Base-by-base conservation (phyloP, 352 stramenopile species). In the Globisporangium nodosum region DNA sequence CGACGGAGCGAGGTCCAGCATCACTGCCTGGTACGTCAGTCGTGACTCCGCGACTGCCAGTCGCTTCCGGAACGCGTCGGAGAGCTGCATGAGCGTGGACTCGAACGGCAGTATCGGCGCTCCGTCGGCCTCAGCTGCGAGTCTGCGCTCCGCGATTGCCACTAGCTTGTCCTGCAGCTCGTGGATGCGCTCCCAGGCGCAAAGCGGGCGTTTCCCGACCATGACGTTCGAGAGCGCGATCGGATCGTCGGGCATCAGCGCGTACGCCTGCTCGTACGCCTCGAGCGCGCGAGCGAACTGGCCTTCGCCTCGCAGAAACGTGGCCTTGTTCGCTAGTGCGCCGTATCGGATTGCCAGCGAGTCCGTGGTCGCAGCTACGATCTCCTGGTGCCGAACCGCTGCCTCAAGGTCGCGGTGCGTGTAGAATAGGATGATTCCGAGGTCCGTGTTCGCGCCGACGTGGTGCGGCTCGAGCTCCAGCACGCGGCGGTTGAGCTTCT, bases 281-380 rank as follows among this genome's bases (percentile, higher is more conserved):
- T 78, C 55, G 1, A 94, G 55, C 7, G 86, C 82, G 0, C 66
- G 58, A 11, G 66, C 50, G 1, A 80, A 54, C 13, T 68, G 47
- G 1, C 74, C 74, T 2, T 56, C 60, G 39, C 87, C 75, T 20
- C 79, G 85, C 15, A 91, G 61, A 49, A 91, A 91, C 9, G 84
- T 60, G 0, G 71, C 85, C 58, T 90, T 93, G 66, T 95, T 95
- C 68, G 84, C 69, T 21, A 91, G 62, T 4, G 74, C 80, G 0
- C 63, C 58, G 12, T 78, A 24, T 16, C 70, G 63, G 13, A 63
- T 50, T 0, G 31, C 9, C 0, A 27, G 49, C 3, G 58, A 68
- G 18, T 56, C 53, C 0, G 69, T 42, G 11, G 49, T 49, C 8
- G 53, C 24, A 40, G 89, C 76, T 18, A 74, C 67, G 1, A 52